Evolutionary conservation across 2,329 filamentous ascomycete genomes (phyloP), one percentile per base, ranked within the genome.

Genomic region (Aureobasidium sp.): DNA sequence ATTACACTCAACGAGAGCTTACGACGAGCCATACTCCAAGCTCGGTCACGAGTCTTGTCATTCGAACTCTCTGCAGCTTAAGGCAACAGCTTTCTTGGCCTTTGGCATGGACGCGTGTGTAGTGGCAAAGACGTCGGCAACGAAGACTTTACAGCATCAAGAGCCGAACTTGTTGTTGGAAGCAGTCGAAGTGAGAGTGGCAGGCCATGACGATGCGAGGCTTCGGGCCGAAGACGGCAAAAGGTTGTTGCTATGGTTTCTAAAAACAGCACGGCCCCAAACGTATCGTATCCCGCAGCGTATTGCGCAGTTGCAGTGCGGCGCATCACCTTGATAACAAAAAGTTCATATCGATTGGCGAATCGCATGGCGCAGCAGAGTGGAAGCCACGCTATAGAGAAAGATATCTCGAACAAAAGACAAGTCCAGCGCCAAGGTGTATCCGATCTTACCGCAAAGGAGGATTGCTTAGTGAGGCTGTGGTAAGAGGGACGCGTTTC

Each of bases 211-310:
- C 50, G 50, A 54, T n/a, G 29, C 25, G 21, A 44, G 39, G 41
- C 37, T 21, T 45, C 41, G 53, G 41, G 39, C 53, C 53, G 53
- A 45, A 25, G 36, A 34, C 11, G 39, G 37, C 52, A 32, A 54
- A 54, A 57, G 53, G 41, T 44, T 34, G 54, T 59, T 59, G 54
- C 54, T 25, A 59, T 59, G 54, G 54, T 59, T 55, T 47, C 54
- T 59, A 48, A 48, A 47, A 37, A 59, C 25, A 59, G 54, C 54
- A 44, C 54, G 41, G 27, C 16, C 44, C 30, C 29, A 29, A 47
- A 16, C 41, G 41, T 59, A 44, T 47, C 21, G 21, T 21, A 21
- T n/a, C 25, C 13, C 9, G 21, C 21, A 21, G 21, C 44, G 42
- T 47, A 39, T 59, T 59, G 54, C 32, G 42, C 30, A 37, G 30